These are phyloP conservation scores for Xylaria scruposa DNA, from an alignment of 495 filamentous ascomycete genomes.

Conservation along the genomic window DNA sequence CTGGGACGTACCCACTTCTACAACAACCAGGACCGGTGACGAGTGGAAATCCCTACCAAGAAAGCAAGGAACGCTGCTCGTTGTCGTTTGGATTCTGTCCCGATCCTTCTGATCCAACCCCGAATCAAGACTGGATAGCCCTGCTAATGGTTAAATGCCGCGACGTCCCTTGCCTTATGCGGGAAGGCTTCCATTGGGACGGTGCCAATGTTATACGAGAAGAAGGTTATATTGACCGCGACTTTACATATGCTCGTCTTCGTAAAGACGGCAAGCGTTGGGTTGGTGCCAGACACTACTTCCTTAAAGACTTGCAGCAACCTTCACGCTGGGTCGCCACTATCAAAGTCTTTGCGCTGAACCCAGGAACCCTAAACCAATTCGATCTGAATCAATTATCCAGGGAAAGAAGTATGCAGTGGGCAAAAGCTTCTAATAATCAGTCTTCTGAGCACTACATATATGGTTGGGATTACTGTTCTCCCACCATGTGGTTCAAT, in stretches of 20 bases:
- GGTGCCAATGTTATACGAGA: not conserved
- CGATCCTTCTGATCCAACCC: not conserved
- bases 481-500: not conserved
- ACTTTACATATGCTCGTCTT: not conserved
- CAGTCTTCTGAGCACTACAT: not conserved
- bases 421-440: not conserved
- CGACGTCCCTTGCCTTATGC: constrained; percentile 26
- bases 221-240: not conserved
- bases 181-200: constrained; percentile 12
- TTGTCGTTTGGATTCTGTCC: not conserved
- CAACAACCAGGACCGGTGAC: not conserved
- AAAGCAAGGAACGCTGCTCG: not conserved
- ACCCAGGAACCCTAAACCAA: not conserved
- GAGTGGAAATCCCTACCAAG: not conserved
- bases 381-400: not conserved
- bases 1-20: no score
- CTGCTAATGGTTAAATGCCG: constrained; percentile 17
- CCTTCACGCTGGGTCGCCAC: not conserved
- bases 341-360: not conserved
- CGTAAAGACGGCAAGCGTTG: not conserved
- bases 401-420: not conserved
- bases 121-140: constrained; percentile 5
- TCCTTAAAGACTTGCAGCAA: constrained; percentile 3
- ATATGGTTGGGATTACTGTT: not conserved
- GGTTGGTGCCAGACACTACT: not conserved